phyloP scores from a whole-genome alignment of 768 basidiomycete species.

The Steccherinum ochraceum region DNA sequence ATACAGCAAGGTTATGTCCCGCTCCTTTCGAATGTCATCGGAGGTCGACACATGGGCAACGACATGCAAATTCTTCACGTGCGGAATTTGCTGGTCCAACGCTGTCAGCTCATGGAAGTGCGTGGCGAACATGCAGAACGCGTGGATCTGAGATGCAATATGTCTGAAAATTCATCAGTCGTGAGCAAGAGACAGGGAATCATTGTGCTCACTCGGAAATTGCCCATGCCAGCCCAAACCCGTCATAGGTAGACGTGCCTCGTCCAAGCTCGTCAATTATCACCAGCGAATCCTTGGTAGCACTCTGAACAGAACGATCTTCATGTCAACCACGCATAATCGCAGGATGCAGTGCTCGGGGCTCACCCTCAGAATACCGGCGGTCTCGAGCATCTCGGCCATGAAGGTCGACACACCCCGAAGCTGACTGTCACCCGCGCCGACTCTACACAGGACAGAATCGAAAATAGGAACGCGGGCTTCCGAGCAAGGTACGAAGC shows the following conservation, averaged over 20 bases:
- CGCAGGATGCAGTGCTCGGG: too few species aligned
- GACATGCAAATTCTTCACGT: slow-evolving; percentile 94
- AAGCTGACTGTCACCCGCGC: slow-evolving; percentile 94
- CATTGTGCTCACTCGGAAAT: slow-evolving; percentile 77
- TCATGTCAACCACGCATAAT: not conserved
- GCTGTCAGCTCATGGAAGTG: slow-evolving; percentile 98
- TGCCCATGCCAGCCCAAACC: slow-evolving; percentile 97
- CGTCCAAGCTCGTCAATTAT: slow-evolving; percentile 97
- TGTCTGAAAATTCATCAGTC: slow-evolving; percentile 44
- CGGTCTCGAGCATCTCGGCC: slow-evolving; percentile 99
- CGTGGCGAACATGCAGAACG: slow-evolving; percentile 95
- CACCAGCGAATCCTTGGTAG: slow-evolving; percentile 86
- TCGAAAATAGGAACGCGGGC: slow-evolving; percentile 91
- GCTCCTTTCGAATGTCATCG: slow-evolving; percentile 36
- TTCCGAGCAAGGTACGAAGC: slow-evolving; percentile 88
- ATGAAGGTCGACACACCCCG: slow-evolving; percentile 99
- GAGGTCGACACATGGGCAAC: slow-evolving; percentile 79
- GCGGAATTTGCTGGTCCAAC: slow-evolving; percentile 75
- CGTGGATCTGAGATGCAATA: slow-evolving; percentile 87
- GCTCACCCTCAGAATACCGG: slow-evolving; percentile 81
- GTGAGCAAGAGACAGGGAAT: not conserved
- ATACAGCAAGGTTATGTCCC: slow-evolving; percentile 79
- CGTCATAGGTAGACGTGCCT: slow-evolving; percentile 95
- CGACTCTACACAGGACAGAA: slow-evolving; percentile 91
- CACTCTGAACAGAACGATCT: slow-evolving; percentile 47